Evolutionary conservation across 2,329 filamentous ascomycete genomes (phyloP).

Genomic region (Botrytis hyacinthi): DNA sequence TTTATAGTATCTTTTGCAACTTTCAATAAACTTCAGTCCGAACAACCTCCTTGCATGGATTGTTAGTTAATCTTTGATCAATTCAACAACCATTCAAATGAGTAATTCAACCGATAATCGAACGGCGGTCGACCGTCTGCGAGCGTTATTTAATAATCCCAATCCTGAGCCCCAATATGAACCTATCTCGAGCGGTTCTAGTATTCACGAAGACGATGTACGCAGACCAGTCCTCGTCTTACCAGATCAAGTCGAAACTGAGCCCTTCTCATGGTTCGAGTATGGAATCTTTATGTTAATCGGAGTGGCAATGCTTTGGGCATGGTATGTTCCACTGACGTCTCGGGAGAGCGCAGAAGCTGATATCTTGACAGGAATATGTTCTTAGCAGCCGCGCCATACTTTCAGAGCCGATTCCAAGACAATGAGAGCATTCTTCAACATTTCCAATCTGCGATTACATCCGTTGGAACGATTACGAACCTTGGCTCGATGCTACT

Average conservation of each 20-base stretch:
- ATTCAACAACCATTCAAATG: constrained; percentile 2
- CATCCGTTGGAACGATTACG: constrained; percentile 80
- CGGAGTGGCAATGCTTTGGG: constrained; percentile 94
- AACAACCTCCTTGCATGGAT: constrained; percentile 18
- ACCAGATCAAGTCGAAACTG: constrained; percentile 28
- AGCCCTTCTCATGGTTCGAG: constrained; percentile 77
- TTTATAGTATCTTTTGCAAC: neutral
- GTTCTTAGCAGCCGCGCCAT: constrained; percentile 92
- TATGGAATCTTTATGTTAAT: constrained; percentile 83
- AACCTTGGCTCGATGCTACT: constrained; percentile 75
- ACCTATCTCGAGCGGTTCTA: constrained; percentile 26
- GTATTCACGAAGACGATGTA: constrained; percentile 21
- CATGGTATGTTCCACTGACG: constrained; percentile 65
- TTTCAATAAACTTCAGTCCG: constrained; percentile 1
- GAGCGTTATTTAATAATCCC: constrained; percentile 29
- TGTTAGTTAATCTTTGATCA: neutral
- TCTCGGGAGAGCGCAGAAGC: constrained; percentile 18
- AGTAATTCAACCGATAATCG: constrained; percentile 19
- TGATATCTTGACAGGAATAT: constrained; percentile 69
- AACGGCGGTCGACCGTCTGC: constrained; percentile 31
- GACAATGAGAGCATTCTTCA: constrained; percentile 67
- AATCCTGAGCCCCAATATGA: constrained; percentile 32
- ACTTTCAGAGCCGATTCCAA: constrained; percentile 82
- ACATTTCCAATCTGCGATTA: constrained; percentile 87
- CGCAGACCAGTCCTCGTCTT: constrained; percentile 24